Evolutionary conservation across 495 filamentous ascomycete species (phyloP), one percentile per base, ranked within the genome.

Genomic region (Echria macrotheca): DNA sequence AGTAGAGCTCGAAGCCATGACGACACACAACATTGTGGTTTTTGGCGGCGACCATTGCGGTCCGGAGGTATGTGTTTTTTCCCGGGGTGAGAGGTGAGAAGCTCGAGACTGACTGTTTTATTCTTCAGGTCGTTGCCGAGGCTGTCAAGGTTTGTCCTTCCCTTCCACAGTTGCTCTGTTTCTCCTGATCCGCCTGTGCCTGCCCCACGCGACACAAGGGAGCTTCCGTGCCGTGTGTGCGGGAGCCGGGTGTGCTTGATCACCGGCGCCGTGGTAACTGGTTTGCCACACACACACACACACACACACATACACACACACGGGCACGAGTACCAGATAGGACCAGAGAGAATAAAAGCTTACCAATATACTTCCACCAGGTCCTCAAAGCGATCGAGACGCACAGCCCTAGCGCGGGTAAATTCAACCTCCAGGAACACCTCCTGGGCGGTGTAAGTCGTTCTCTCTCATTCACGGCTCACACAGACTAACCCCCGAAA

Each of bases 31-130:
- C 41, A 80, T 80, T 57, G 76, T 80, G 19, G 85, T 89, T 37
- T 89, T 90, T 63, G 82, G 70, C 58, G 93, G 93, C 63, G 93
- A 98, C 69, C 89, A 96, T 69, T 89, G 86, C 60, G 93, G 93
- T 65, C 93, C 93, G 10, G 93, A 98, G 83, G 93, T 93, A 65
- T 52, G 76, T 59, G 19, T 12, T 45, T 24, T 26, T 19, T 31
- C 23, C 24, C 22, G n/a, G 10, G 14, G 0, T 24, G 9, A 0
- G n/a, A n/a, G n/a, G n/a, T n/a, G n/a, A n/a, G n/a, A n/a, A n/a
- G n/a, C n/a, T n/a, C n/a, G n/a, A n/a, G n/a, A n/a, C n/a, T n/a
- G n/a, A n/a, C n/a, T n/a, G n/a, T n/a, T n/a, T n/a, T n/a, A n/a
- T n/a, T n/a, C n/a, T n/a, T n/a, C 49, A 75, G 71, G 71, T 79